Base-by-base conservation (phyloP, 2,329 filamentous ascomycete species). In the Colletotrichum plurivorum region DNA sequence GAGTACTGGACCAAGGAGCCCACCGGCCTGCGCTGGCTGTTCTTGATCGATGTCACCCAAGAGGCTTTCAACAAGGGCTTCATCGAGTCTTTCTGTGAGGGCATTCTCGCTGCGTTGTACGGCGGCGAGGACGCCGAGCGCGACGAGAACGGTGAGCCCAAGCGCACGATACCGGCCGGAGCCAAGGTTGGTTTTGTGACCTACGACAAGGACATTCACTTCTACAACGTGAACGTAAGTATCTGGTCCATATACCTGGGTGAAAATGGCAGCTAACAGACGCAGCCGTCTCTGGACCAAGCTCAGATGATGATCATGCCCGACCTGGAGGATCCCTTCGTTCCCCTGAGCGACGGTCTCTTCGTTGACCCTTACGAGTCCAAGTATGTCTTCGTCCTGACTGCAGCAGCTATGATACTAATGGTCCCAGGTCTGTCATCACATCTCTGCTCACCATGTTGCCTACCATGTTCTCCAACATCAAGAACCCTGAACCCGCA, bases 241-340 rank as follows among this genome's bases (percentile, higher is more conserved):
- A 25, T 39, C n/a, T 51, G 12, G 9, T 7, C 15, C 16, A 15
- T 41, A 25, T 15, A n/a, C 22, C 18, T 39, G 36, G 1, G 8
- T 2, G 36, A 2, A 12, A 36, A 8, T 27, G 18, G 22, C 18
- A 20, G 55, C 65, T 63, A 16, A 69, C 57, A 43, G 15, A 12
- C 8, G 9, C 25, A 94, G 91, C 82, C 94, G 45, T 87, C 87
- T 48, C 84, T 98, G 49, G 92, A 96, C 63, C 91, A 94, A 81
- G 94, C 96, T 10, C 96, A 99, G 78, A 98, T 99, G 94, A 90
- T 99, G 85, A 95, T 99, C 58, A 97, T 99, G 94, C 93, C 96
- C 4, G 96, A 99, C 77, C 88, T 99, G 56, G 95, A 98, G 75
- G 96, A 99, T 73, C 96, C 96, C 0, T 99, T 99, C 78, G 90